Evolutionary conservation across 2,329 filamentous ascomycete genomes (phyloP).

Genomic region (Westerdykella aurantiaca): DNA sequence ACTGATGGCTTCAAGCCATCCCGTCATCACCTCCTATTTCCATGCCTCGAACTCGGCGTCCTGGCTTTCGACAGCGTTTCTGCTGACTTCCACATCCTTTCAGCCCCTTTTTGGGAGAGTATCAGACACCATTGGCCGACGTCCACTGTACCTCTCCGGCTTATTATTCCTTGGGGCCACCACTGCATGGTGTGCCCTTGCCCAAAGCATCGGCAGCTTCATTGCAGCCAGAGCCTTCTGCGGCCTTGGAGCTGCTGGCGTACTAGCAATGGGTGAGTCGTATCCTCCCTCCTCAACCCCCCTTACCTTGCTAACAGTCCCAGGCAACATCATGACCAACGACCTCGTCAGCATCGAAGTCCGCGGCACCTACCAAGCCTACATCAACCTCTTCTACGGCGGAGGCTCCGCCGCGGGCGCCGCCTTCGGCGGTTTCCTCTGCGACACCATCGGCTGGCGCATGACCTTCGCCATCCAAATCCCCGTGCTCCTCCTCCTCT

Average conservation of each 20-base stretch:
- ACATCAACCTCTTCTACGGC: conserved; percentile 62
- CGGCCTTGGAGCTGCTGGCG: conserved; percentile 66
- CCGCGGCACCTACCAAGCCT: conserved; percentile 67
- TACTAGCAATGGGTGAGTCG: conserved; percentile 55
- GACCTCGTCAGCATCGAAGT: conserved; percentile 69
- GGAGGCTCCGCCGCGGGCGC: conserved; percentile 51
- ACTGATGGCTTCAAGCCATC: conserved; percentile 75
- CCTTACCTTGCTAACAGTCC: not conserved
- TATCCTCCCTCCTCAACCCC: not conserved
- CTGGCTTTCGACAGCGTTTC: conserved; percentile 74
- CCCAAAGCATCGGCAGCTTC: conserved; percentile 61
- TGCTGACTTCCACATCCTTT: conserved; percentile 70
- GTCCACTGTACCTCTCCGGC: conserved; percentile 58
- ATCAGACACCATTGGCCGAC: conserved; percentile 68
- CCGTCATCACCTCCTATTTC: conserved; percentile 77
- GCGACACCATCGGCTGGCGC: conserved; percentile 65
- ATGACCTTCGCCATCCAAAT: conserved; percentile 59
- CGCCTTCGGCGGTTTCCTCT: conserved; percentile 63
- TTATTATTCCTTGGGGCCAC: conserved; percentile 59
- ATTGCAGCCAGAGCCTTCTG: conserved; percentile 65
- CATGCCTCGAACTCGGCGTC: conserved; percentile 70
- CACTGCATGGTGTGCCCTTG: conserved; percentile 64
- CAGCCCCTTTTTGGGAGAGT: conserved; percentile 69
- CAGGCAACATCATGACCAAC: conserved; percentile 59
- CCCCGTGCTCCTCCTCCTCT: conserved; percentile 43